phyloP scores from a whole-genome alignment of 1,284 basidiomycete genomes.

The Apiotrichum siamense region DNA sequence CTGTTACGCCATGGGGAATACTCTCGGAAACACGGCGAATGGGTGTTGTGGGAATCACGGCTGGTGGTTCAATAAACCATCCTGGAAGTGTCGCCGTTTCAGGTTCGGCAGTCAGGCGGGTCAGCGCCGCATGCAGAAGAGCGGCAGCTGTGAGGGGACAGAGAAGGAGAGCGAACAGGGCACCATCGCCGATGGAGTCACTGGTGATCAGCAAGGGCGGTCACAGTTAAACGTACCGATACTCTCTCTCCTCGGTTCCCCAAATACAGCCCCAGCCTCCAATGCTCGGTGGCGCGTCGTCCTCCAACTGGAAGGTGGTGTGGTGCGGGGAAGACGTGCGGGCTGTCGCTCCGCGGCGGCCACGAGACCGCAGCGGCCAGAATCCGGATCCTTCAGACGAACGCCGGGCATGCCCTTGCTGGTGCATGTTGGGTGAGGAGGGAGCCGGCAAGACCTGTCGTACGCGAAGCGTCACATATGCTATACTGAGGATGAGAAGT shows the following conservation, averaged over 20 bases:
- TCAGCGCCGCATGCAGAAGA: constrained; percentile 53
- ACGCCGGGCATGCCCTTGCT: neutral
- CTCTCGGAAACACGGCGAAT: constrained; percentile 34
- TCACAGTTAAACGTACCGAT: constrained; percentile 27
- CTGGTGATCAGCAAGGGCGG: constrained; percentile 46
- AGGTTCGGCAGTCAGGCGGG: constrained; percentile 29
- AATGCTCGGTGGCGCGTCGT: constrained; percentile 19
- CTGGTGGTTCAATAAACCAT: constrained; percentile 72
- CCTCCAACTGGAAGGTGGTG: constrained; percentile 1
- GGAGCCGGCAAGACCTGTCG: constrained; percentile 5
- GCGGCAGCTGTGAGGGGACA: constrained; percentile 69
- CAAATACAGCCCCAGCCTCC: constrained; percentile 40
- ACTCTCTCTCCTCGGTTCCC: constrained; percentile 46
- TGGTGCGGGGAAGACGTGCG: neutral
- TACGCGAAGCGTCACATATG: constrained; percentile 23
- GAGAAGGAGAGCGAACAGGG: constrained; percentile 69
- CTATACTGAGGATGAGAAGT: constrained; percentile 8
- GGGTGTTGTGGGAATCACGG: constrained; percentile 42
- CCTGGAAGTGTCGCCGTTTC: constrained; percentile 51
- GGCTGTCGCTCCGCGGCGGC: neutral
- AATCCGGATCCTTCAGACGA: neutral
- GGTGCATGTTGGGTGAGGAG: constrained; percentile 12
- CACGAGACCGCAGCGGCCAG: neutral
- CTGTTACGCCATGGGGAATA: constrained; percentile 27
- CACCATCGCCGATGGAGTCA: constrained; percentile 74